A percentile compares a stretch with the other conserved stretches of the same genome.
phyloP scores from a whole-genome alignment of 2,329 filamentous ascomycete genomes.

The Orbilia ellipsospora region DNA sequence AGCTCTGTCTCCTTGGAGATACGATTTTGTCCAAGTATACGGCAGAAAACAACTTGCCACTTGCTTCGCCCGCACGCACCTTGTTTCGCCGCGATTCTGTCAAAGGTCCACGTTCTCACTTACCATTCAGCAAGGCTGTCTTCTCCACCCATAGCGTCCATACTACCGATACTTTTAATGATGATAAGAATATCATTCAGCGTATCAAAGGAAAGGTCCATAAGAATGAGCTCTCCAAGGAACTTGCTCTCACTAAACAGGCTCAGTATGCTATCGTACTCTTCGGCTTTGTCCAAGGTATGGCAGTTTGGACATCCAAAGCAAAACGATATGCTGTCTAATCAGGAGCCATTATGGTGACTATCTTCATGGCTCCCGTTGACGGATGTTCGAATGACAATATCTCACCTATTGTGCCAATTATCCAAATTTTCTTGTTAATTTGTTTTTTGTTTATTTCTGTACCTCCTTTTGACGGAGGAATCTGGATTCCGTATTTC shows the following conservation, averaged over 20 bases:
- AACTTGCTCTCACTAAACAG: conserved; percentile 27
- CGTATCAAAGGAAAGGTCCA: conserved; percentile 26
- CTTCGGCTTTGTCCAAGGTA: conserved; percentile 58
- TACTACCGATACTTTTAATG: not conserved
- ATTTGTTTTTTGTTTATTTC: too few relatives aligned
- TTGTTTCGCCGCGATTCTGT: conserved; percentile 32
- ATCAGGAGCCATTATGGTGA: not conserved
- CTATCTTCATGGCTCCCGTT: too few relatives aligned
- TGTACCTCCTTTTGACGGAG: too few relatives aligned
- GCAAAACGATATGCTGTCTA: conserved; percentile 57
- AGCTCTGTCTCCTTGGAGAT: conserved; percentile 39
- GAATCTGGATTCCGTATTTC: too few relatives aligned
- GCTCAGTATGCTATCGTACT: conserved; percentile 57
- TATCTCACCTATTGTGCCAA: too few relatives aligned
- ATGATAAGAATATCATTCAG: conserved; percentile 18
- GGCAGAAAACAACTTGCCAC: not conserved
- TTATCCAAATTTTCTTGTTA: too few relatives aligned
- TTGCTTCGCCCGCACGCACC: conserved; percentile 27
- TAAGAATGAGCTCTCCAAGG: not conserved
- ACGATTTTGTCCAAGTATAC: conserved; percentile 37
- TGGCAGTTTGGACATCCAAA: conserved; percentile 59
- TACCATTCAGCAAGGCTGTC: conserved; percentile 9
- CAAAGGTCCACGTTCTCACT: conserved; percentile 22
- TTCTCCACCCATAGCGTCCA: not conserved
- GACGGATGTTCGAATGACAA: too few relatives aligned